A percentile compares a stretch with the other conserved stretches of the same genome.
Evolutionary conservation across 768 basidiomycete species (phyloP).

Genomic region (Hemileccinum impolitum): DNA sequence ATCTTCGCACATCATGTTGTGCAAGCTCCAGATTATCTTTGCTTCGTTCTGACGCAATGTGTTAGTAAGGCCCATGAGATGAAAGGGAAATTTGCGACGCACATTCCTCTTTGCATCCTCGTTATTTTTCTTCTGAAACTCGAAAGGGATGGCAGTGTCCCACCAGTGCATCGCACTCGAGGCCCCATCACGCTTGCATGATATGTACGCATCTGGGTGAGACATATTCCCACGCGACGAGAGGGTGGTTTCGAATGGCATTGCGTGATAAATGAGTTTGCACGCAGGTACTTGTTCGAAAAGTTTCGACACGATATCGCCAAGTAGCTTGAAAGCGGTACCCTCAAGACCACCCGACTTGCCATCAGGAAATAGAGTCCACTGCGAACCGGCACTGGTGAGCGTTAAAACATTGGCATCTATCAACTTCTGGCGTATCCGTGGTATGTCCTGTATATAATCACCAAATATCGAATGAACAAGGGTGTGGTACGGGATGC

Average conservation of each 20-base stretch:
- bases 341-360: neutral
- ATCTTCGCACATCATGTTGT: slow-evolving; percentile 28
- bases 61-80: neutral
- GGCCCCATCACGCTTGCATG: too few species aligned
- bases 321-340: neutral
- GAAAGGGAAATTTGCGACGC: neutral
- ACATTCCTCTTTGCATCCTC: neutral
- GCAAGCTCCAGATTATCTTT: slow-evolving; percentile 28
- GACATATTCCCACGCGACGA: neutral
- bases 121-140: slow-evolving; percentile 3
- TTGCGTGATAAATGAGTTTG: neutral
- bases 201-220: slow-evolving; percentile 2
- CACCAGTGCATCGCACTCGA: neutral
- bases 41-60: slow-evolving; percentile 5
- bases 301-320: neutral
- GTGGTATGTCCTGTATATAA: neutral
- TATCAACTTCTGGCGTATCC: neutral
- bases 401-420: neutral
- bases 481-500: too few species aligned
- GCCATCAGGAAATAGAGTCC: neutral
- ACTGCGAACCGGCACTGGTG: neutral
- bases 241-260: neutral
- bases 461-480: too few species aligned
- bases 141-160: slow-evolving; percentile 8
- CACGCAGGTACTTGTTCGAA: neutral